These are phyloP conservation scores for Colletotrichum coccodes DNA, from an alignment of 2,329 filamentous ascomycete genomes.

Conservation along the genomic window DNA sequence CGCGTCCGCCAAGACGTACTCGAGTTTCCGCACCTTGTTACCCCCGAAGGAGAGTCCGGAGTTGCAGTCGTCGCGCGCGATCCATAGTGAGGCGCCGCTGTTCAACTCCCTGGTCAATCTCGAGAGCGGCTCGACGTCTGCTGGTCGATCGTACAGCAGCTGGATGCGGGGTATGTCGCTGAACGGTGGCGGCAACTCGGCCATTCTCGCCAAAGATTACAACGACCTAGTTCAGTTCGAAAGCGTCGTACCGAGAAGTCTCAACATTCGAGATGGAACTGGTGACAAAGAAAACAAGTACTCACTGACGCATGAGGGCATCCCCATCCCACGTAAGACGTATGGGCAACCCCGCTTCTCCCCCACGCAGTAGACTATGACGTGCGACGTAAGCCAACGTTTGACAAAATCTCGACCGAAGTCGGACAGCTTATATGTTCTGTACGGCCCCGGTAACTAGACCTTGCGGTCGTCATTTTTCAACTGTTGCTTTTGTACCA, in stretches of 20 bases:
- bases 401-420: background rate
- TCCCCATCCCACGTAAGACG: background rate
- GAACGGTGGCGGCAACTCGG: conserved; percentile 27
- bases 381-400: background rate
- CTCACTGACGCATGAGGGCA: background rate
- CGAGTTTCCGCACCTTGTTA: conserved; percentile 50
- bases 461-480: background rate
- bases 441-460: background rate
- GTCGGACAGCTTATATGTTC: background rate
- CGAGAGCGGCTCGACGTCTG: conserved; percentile 22
- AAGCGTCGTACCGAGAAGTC: too few relatives aligned
- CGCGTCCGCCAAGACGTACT: conserved; percentile 47
- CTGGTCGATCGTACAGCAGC: conserved; percentile 25
- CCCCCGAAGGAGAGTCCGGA: conserved; percentile 47
- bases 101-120: conserved; percentile 6
- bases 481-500: background rate
- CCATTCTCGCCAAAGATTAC: conserved; percentile 4
- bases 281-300: too few relatives aligned
- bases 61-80: conserved; percentile 37
- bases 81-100: conserved; percentile 6
- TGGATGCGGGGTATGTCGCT: conserved; percentile 26
- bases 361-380: background rate
- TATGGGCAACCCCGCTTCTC: background rate
- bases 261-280: too few relatives aligned
- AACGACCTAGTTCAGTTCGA: background rate